Evolutionary conservation across 2,329 filamentous ascomycete genomes (phyloP), one percentile per base, ranked within the genome.

Genomic region (Aureobasidium zeae): DNA sequence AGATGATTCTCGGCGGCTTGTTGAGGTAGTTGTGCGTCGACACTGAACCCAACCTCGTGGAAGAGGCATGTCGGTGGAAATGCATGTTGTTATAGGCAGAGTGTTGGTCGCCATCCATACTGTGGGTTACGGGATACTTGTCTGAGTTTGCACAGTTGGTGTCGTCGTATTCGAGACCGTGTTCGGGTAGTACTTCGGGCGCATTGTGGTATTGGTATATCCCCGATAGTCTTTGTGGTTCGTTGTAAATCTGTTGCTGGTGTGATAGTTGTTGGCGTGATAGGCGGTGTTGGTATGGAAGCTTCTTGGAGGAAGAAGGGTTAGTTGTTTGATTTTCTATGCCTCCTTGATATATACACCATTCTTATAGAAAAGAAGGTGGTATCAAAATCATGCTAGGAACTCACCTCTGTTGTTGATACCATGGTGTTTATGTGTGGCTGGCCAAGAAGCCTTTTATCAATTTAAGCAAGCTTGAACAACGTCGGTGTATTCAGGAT

Each of bases 141-240:
- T 63, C 60, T 20, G 60, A 63, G 22, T 50, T 51, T 9, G 60
- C 55, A 39, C 61, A 59, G 24, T 55, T 48, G 25, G 51, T 57
- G 52, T 62, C 59, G 44, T 63, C 60, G 56, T 61, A 63, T 46
- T 63, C 60, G 34, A 63, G 52, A 45, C 60, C 60, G 45, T 61
- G 57, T 19, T 59, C 59, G 7, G 60, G 60, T n/a, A 59, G 57
- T 38, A 63, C 58, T 48, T 63, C 60, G 20, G 60, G 60, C 11
- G 60, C 60, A 47, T 61, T 62, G 57, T 63, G 60, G 48, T 62
- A 63, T 53, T 63, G 58, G 49, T 63, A 63, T 17, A 62, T 48
- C 30, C 57, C 56, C 22, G 58, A 61, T n/a, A 61, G 28, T 4
- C 37, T 31, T 31, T 41, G 37, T 24, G 37, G 37, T 32, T 41